phyloP scores from a whole-genome alignment of 169 alveolate species.

The Amoebophrya sp. region DNA sequence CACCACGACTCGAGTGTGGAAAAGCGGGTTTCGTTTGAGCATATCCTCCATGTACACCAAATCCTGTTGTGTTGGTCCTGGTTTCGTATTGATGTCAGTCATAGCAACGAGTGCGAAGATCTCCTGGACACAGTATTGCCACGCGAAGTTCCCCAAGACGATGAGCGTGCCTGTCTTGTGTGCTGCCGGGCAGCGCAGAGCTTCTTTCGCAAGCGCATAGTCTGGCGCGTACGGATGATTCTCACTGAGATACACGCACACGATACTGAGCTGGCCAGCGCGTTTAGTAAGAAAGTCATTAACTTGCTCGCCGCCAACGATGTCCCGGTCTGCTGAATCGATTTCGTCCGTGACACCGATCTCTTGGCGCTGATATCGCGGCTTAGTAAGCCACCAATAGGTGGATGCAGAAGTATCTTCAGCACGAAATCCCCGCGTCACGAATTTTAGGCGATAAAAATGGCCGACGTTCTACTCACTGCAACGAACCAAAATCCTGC shows the following conservation, averaged over 20 bases:
- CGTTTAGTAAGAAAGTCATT: background rate
- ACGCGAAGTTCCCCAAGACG: background rate
- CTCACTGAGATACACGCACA: background rate
- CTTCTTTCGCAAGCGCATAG: background rate
- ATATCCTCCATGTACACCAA: background rate
- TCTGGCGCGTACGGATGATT: background rate
- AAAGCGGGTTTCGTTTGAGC: background rate
- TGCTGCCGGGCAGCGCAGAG: background rate
- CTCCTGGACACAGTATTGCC: conserved; percentile 18
- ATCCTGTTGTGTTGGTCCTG: background rate
- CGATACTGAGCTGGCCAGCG: background rate
- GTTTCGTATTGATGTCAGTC: background rate
- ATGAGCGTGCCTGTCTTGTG: background rate
- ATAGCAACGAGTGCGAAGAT: background rate
- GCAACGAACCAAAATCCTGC: no score
- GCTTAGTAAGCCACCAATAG: background rate
- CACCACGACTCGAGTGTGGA: background rate
- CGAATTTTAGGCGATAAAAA: no score
- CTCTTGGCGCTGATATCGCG: background rate
- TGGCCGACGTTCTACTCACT: no score
- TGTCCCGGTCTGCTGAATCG: background rate
- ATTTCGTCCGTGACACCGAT: background rate
- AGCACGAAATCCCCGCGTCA: background rate
- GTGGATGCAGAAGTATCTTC: background rate
- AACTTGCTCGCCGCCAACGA: background rate